These are phyloP conservation scores for Gaertneriomyces semiglobifer DNA, from an alignment of 192 early-diverging fungal species.

Conservation along the genomic window DNA sequence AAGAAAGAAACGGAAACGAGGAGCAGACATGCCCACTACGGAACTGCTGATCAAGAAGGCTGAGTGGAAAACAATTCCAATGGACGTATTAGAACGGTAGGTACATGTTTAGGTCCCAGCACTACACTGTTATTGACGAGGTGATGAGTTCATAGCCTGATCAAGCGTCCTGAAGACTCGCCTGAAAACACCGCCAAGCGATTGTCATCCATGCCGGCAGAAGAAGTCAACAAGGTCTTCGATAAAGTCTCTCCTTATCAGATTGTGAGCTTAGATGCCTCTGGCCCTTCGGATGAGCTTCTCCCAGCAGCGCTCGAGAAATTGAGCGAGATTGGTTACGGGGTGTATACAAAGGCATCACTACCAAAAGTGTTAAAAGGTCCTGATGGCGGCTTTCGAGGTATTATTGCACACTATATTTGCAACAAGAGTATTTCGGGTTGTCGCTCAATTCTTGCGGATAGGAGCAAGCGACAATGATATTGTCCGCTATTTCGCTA, in stretches of 20 bases:
- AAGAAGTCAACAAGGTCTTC: constrained; percentile 2
- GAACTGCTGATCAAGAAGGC: constrained; percentile 32
- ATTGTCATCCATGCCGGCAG: not conserved
- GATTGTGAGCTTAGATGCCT: constrained; percentile 43
- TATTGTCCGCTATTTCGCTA: constrained; percentile 29
- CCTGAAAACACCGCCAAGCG: constrained; percentile 20
- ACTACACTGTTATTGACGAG: not conserved
- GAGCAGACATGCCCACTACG: not conserved
- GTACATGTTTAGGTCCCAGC: not conserved
- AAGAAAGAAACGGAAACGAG: constrained; percentile 7
- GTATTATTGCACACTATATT: not conserved
- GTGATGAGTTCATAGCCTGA: constrained; percentile 21
- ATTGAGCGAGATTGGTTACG: constrained; percentile 34
- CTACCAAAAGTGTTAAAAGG: constrained; percentile 22
- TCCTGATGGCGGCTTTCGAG: constrained; percentile 34
- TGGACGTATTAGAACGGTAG: constrained; percentile 44
- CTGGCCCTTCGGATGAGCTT: constrained; percentile 44
- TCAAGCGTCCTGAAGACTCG: constrained; percentile 46
- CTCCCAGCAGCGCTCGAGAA: constrained; percentile 27
- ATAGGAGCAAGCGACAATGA: constrained; percentile 31
- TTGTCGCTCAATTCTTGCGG: not conserved
- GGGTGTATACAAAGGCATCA: constrained; percentile 18
- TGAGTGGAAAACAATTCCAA: constrained; percentile 36
- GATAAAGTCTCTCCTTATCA: constrained; percentile 3
- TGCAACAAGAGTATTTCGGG: not conserved